Evolutionary conservation across 208 protist species (phyloP).

Genomic region (Perkinsela sp.): DNA sequence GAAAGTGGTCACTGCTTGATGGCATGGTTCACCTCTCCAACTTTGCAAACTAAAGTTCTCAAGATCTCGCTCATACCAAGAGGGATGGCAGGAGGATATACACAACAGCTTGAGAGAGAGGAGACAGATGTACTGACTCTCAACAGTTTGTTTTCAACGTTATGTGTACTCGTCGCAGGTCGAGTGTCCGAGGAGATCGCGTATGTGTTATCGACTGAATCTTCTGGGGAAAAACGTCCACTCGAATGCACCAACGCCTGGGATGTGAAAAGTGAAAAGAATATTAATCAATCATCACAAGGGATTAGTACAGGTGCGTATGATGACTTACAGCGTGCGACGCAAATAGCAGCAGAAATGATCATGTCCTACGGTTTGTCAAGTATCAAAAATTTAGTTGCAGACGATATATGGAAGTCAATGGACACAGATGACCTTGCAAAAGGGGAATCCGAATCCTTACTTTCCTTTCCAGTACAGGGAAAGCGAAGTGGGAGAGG

Average conservation of each 20-base stretch:
- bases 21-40: constrained; percentile 31
- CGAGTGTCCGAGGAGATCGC: constrained; percentile 40
- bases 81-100: constrained; percentile 58
- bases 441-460: constrained; percentile 15
- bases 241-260: not conserved
- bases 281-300: constrained; percentile 21
- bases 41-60: constrained; percentile 57
- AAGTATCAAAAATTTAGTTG: constrained; percentile 4
- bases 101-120: constrained; percentile 64
- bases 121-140: constrained; percentile 53
- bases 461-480: constrained; percentile 58
- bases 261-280: not conserved
- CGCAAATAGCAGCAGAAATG: constrained; percentile 46
- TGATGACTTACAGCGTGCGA: constrained; percentile 65
- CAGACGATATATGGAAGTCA: too few relatives aligned
- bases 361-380: constrained; percentile 62
- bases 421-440: not conserved
- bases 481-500: constrained; percentile 48
- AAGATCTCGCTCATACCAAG: constrained; percentile 70
- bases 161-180: constrained; percentile 63
- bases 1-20: constrained; percentile 88
- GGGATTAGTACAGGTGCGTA: constrained; percentile 62
- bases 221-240: not conserved
- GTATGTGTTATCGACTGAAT: not conserved
- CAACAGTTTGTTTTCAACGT: constrained; percentile 45